These are phyloP conservation scores for Aaosphaeria pasadenensis DNA, from an alignment of 2,329 filamentous ascomycete genomes.

Conservation along the genomic window DNA sequence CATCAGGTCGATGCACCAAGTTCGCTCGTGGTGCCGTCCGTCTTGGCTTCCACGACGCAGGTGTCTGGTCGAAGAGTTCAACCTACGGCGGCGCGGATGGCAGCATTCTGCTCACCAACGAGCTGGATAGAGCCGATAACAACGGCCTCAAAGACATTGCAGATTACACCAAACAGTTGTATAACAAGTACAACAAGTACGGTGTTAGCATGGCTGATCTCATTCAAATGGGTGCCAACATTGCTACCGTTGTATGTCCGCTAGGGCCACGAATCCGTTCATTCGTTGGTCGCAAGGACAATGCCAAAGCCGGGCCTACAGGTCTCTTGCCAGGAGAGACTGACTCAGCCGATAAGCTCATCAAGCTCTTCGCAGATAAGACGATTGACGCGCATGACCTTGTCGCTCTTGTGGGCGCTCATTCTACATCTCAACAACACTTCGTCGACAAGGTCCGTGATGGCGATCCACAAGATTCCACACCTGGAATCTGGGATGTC, in stretches of 20 bases:
- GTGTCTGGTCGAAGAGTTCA: constrained; percentile 26
- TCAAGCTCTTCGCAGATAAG: constrained; percentile 37
- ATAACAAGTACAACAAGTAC: constrained; percentile 31
- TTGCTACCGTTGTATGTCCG: constrained; percentile 38
- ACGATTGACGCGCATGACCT: constrained; percentile 38
- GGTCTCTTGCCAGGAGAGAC: constrained; percentile 32
- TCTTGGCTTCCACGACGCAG: constrained; percentile 34
- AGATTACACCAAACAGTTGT: constrained; percentile 28
- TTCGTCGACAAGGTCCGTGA: constrained; percentile 28
- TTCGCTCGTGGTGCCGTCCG: constrained; percentile 30
- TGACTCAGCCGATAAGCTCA: constrained; percentile 30
- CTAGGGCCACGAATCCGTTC: constrained; percentile 37
- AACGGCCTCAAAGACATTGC: constrained; percentile 24
- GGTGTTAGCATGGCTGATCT: constrained; percentile 38
- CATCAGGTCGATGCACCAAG: constrained; percentile 31
- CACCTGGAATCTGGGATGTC: constrained; percentile 38
- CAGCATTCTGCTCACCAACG: constrained; percentile 29
- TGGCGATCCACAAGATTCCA: constrained; percentile 36
- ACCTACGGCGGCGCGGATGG: constrained; percentile 31
- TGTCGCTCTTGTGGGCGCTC: constrained; percentile 36
- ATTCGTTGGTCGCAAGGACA: constrained; percentile 39
- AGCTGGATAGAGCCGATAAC: constrained; percentile 26
- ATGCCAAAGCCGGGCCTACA: constrained; percentile 28
- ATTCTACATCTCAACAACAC: constrained; percentile 37
- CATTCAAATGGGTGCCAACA: constrained; percentile 37